Evolutionary conservation across 441 rosid species (phyloP).

Genomic region (Biscutella laevigata): DNA sequence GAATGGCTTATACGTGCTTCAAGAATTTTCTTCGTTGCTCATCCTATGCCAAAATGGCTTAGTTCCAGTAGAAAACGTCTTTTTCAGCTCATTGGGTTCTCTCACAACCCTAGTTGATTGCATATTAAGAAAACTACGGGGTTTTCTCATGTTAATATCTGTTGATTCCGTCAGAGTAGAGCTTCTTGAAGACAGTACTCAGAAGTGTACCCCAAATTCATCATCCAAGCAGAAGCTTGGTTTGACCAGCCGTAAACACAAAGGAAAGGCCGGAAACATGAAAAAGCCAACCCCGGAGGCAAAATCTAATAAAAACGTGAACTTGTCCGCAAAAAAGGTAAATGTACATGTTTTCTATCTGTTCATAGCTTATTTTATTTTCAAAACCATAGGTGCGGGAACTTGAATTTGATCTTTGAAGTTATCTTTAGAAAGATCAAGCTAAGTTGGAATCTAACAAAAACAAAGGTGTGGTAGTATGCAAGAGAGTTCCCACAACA

Average conservation of each 20-base stretch:
- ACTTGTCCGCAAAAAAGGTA: conserved; percentile 22
- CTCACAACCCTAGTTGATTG: conserved; percentile 60
- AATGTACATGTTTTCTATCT: conserved; percentile 36
- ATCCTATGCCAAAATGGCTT: conserved; percentile 34
- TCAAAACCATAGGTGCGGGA: not conserved
- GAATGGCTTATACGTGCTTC: conserved; percentile 53
- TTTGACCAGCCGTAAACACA: conserved; percentile 46
- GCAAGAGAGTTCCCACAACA: conserved; percentile 30
- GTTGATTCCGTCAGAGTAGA: conserved; percentile 74
- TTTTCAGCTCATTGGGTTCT: conserved; percentile 65
- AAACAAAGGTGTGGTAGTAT: conserved; percentile 32
- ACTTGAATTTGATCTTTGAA: conserved; percentile 12
- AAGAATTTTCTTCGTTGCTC: conserved; percentile 39
- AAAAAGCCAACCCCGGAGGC: conserved; percentile 39
- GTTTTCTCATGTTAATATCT: conserved; percentile 56
- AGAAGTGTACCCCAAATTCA: conserved; percentile 38
- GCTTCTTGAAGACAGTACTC: conserved; percentile 60
- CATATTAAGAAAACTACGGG: conserved; percentile 67
- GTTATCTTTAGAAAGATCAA: conserved; percentile 42
- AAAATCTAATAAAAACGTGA: conserved; percentile 24
- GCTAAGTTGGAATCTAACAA: conserved; percentile 21
- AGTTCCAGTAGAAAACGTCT: conserved; percentile 34
- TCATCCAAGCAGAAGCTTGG: conserved; percentile 46
- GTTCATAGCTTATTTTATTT: not conserved
- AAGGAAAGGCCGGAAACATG: conserved; percentile 38